phyloP scores from a whole-genome alignment of 179 eudicot genomes.

The Spergularia azorica region DNA sequence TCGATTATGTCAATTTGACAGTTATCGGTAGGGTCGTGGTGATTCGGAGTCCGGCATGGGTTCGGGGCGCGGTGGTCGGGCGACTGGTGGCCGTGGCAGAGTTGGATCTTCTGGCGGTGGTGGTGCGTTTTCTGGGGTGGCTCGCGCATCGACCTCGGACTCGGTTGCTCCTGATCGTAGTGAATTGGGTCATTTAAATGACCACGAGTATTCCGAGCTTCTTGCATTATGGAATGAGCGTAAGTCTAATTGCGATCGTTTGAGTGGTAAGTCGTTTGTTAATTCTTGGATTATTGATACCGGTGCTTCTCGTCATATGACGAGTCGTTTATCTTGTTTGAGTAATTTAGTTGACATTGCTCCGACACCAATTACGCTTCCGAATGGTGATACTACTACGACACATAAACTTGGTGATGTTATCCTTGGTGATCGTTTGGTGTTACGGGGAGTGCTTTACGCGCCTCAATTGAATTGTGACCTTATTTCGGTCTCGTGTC shows the following conservation, averaged over 20 bases:
- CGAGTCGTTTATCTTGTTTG: background rate
- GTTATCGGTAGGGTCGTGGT: no score
- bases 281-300: constrained; percentile 27
- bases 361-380: background rate
- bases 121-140: no score
- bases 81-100: no score
- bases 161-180: no score
- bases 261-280: background rate
- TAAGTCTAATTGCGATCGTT: background rate
- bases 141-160: no score
- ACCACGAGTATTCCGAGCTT: no score
- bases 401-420: background rate
- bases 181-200: no score
- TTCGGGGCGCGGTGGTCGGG: no score
- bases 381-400: background rate
- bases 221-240: background rate
- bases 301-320: constrained; percentile 25
- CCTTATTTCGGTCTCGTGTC: background rate
- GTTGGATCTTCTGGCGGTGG: no score
- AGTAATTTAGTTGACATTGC: background rate
- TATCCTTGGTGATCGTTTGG: background rate
- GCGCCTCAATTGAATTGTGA: constrained; percentile 17
- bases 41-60: no score
- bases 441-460: background rate
- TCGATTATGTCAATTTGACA: no score